A percentile compares a stretch with the other conserved stretches of the same genome.
Evolutionary conservation across 371 early-diverging fungal genomes (phyloP).

Genomic region (Chytridiales sp.): DNA sequence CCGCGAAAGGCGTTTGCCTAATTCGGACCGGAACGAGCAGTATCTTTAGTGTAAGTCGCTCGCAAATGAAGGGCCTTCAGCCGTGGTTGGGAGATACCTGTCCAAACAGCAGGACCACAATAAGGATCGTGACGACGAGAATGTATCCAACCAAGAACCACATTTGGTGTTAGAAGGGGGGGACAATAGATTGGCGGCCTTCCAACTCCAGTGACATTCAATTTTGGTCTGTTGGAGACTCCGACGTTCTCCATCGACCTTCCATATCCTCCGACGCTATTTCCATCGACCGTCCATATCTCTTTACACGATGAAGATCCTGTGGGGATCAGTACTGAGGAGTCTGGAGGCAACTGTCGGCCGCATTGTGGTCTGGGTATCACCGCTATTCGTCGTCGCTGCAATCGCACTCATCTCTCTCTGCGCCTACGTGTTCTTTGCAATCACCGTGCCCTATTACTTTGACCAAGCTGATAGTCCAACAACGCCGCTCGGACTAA

Average conservation of each 20-base stretch:
- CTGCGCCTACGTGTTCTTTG: constrained; percentile 26
- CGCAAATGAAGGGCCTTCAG: neutral
- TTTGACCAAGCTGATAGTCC: constrained; percentile 5
- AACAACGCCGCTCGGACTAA: neutral
- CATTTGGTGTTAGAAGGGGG: neutral
- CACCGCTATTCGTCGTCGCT: constrained; percentile 31
- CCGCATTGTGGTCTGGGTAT: too few species aligned
- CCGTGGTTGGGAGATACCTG: constrained; percentile 18
- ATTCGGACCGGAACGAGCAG: neutral
- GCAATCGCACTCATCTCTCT: constrained; percentile 29
- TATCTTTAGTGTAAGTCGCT: neutral
- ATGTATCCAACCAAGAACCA: constrained; percentile 7
- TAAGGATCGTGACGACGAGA: constrained; percentile 9
- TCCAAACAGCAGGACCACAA: constrained; percentile 36
- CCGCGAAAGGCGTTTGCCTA: constrained; percentile 27
- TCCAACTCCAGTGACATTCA: too few species aligned
- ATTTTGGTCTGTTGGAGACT: too few species aligned
- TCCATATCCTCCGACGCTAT: too few species aligned
- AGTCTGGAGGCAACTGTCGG: too few species aligned
- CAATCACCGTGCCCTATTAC: constrained; percentile 27
- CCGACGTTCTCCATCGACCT: too few species aligned
- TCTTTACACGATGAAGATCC: too few species aligned
- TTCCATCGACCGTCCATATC: too few species aligned
- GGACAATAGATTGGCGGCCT: too few species aligned
- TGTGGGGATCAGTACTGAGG: too few species aligned